Percentiles rank a stretch among this genome's conserved stretches.
phyloP scores from a whole-genome alignment of 2,329 filamentous ascomycete species.

The Aspergillus spinulosporus region DNA sequence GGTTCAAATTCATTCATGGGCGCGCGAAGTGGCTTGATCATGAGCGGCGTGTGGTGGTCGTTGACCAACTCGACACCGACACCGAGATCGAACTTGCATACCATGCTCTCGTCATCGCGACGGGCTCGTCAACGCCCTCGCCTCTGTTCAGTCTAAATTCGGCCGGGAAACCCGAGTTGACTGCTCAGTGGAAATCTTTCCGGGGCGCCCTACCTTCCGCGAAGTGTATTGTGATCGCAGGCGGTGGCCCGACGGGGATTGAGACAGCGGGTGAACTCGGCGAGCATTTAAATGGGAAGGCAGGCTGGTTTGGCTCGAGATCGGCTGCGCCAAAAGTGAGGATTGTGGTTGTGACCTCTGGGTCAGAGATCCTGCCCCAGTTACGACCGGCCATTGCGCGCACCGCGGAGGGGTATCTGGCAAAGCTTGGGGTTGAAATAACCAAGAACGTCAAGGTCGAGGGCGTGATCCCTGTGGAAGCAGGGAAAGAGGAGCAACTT shows the following conservation, averaged over 20 bases:
- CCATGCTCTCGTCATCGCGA: conserved; percentile 53
- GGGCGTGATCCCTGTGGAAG: conserved; percentile 30
- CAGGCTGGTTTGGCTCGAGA: conserved; percentile 38
- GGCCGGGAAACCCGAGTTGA: conserved; percentile 35
- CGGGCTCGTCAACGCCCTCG: conserved; percentile 49
- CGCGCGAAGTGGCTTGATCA: conserved; percentile 30
- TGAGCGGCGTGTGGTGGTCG: conserved; percentile 31
- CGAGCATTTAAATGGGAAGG: conserved; percentile 52
- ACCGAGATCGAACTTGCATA: conserved; percentile 30
- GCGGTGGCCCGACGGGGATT: conserved; percentile 38
- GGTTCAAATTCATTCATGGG: conserved; percentile 49
- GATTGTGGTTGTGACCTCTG: conserved; percentile 50
- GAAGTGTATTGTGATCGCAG: conserved; percentile 46
- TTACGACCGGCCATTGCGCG: conserved; percentile 42
- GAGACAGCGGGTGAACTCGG: conserved; percentile 55
- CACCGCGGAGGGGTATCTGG: conserved; percentile 46
- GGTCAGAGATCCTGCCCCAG: conserved; percentile 42
- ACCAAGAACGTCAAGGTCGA: conserved; percentile 45
- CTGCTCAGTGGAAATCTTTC: conserved; percentile 42
- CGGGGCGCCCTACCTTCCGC: conserved; percentile 42
- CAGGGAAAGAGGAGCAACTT: conserved; percentile 30
- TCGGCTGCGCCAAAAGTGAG: conserved; percentile 34
- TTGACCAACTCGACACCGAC: conserved; percentile 19
- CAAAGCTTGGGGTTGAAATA: conserved; percentile 50
- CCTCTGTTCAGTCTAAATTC: conserved; percentile 46